These are phyloP conservation scores for Solanum dulcamara DNA, from an alignment of 257 asterid species.

Conservation along the genomic window DNA sequence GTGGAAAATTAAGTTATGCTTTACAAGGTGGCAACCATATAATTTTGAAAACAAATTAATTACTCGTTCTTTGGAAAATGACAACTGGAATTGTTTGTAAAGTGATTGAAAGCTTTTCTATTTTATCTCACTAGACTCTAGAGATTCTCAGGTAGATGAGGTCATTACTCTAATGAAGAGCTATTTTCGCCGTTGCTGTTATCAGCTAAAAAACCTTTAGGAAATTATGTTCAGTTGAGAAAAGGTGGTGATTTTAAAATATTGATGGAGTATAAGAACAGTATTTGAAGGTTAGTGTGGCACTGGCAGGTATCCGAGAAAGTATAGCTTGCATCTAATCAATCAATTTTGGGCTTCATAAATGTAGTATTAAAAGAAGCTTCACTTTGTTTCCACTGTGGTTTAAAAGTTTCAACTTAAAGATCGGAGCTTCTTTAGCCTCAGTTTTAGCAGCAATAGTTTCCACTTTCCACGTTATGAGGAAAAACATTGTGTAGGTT, in stretches of 20 bases:
- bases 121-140: background rate
- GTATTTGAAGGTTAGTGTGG: background rate
- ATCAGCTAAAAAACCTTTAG: background rate
- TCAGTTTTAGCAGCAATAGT: background rate
- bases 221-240: background rate
- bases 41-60: background rate
- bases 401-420: background rate
- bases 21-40: background rate
- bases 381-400: background rate
- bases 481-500: background rate
- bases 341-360: background rate
- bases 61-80: background rate
- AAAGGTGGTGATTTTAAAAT: background rate
- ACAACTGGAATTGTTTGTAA: background rate
- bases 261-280: background rate
- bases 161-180: background rate
- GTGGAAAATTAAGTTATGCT: background rate
- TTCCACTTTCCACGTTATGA: background rate
- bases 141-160: background rate
- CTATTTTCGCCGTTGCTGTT: background rate
- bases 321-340: background rate
- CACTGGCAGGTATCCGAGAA: background rate
- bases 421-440: background rate
- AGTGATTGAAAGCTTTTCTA: background rate
- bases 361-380: background rate